Percentiles rank a stretch among this genome's conserved stretches.
Evolutionary conservation across 1,284 basidiomycete species (phyloP).

Genomic region (Xerocomus nothofagi): DNA sequence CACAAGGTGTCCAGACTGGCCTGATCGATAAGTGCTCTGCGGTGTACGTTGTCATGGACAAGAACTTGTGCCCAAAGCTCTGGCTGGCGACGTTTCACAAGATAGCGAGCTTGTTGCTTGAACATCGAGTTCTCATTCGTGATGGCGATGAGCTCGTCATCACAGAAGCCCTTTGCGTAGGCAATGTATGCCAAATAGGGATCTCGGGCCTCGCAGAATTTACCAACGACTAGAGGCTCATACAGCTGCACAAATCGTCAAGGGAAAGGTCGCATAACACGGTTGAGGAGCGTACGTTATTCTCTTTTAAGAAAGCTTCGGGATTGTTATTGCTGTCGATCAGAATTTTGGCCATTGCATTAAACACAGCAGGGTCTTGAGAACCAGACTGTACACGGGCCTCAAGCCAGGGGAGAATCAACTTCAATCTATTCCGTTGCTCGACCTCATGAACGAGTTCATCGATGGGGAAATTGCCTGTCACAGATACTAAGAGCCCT

Average conservation of each 20-base stretch:
- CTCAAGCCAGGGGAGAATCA: conserved; percentile 97
- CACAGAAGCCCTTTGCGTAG: conserved; percentile 99
- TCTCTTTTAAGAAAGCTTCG: conserved; percentile 97
- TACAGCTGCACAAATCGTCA: conserved; percentile 62
- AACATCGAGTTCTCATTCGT: conserved; percentile 99
- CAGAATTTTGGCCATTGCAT: conserved; percentile 97
- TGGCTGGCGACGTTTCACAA: conserved; percentile 93
- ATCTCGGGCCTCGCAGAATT: conserved; percentile 99
- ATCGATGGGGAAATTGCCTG: conserved; percentile 96
- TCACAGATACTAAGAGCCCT: conserved; percentile 88
- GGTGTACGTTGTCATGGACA: conserved; percentile 86
- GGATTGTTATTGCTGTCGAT: conserved; percentile 99
- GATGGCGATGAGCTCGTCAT: conserved; percentile 95
- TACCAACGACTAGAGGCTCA: conserved; percentile 94
- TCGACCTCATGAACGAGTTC: conserved; percentile 98
- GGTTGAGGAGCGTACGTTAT: conserved; percentile 66
- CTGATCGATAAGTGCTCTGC: conserved; percentile 95
- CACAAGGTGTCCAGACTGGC: conserved; percentile 38
- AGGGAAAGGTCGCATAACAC: neutral
- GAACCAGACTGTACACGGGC: conserved; percentile 89
- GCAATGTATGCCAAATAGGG: conserved; percentile 99
- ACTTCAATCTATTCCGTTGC: conserved; percentile 92
- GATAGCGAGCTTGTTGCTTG: conserved; percentile 98
- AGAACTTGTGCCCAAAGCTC: conserved; percentile 98
- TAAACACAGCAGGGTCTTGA: conserved; percentile 92